phyloP scores from a whole-genome alignment of 441 rosid genomes.

The Pelargonium cotyledonis region DNA sequence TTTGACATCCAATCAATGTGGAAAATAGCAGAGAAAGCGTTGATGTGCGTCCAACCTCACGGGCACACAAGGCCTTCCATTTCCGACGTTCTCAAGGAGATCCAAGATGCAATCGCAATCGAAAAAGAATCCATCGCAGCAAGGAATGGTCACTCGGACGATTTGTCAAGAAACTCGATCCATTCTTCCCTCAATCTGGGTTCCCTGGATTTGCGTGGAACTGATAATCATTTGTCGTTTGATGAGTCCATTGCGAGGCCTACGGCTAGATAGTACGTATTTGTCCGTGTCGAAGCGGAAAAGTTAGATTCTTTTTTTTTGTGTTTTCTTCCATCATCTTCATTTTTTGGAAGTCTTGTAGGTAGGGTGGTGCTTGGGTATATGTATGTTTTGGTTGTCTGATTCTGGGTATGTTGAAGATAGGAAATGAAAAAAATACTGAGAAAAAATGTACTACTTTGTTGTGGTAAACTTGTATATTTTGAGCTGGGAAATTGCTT shows the following conservation, averaged over 20 bases:
- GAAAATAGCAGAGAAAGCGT: slow-evolving; percentile 94
- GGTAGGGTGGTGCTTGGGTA: too few relatives aligned
- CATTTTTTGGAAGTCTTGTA: too few relatives aligned
- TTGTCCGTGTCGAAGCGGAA: too few relatives aligned
- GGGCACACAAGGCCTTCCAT: slow-evolving; percentile 88
- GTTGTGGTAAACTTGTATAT: too few relatives aligned
- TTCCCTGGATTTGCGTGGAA: slow-evolving; percentile 39
- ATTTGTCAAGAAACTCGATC: slow-evolving; percentile 56
- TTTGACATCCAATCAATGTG: slow-evolving; percentile 93
- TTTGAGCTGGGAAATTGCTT: too few relatives aligned
- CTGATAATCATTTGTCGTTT: slow-evolving; percentile 45
- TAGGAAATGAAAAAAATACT: too few relatives aligned
- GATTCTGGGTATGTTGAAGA: too few relatives aligned
- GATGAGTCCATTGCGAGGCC: slow-evolving; percentile 62
- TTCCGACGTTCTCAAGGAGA: slow-evolving; percentile 86
- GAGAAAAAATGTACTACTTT: too few relatives aligned
- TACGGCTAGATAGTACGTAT: slow-evolving; percentile 42
- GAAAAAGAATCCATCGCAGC: slow-evolving; percentile 46
- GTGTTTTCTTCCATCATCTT: too few relatives aligned
- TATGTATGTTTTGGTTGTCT: too few relatives aligned
- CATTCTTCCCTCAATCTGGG: slow-evolving; percentile 65
- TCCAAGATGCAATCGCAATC: slow-evolving; percentile 75
- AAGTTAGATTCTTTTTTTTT: too few relatives aligned
- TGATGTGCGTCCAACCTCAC: slow-evolving; percentile 81
- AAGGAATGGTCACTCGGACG: slow-evolving; percentile 65